Evolutionary conservation across 768 basidiomycete species (phyloP).

Genomic region (Mycena capillaripes): DNA sequence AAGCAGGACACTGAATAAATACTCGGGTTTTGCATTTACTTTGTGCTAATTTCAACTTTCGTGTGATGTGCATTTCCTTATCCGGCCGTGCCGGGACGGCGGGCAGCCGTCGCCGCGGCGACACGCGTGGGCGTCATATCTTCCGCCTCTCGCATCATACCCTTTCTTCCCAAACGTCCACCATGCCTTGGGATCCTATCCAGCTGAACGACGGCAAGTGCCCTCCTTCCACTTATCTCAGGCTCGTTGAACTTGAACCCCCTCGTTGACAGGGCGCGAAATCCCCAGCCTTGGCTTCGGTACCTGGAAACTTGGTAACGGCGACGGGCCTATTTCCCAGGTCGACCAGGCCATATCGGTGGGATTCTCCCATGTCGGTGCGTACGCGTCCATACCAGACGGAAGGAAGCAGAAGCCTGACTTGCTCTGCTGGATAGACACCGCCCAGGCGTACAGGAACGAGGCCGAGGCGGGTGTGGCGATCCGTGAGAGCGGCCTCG

Average conservation of each 20-base stretch:
- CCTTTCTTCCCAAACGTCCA: neutral
- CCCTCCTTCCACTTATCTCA: slow-evolving; percentile 1
- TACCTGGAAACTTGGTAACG: slow-evolving; percentile 74
- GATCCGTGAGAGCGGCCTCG: slow-evolving; percentile 61
- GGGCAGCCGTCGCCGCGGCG: neutral
- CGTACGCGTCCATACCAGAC: slow-evolving; percentile 29
- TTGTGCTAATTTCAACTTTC: no score
- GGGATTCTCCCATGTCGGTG: slow-evolving; percentile 76
- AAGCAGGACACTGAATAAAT: no score
- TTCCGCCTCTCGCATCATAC: neutral
- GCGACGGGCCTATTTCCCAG: slow-evolving; percentile 63
- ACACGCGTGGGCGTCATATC: neutral
- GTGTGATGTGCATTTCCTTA: neutral
- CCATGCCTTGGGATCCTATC: slow-evolving; percentile 74
- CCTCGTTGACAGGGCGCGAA: slow-evolving; percentile 53
- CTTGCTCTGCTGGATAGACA: slow-evolving; percentile 61
- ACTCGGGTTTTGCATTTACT: no score
- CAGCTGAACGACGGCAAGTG: slow-evolving; percentile 72
- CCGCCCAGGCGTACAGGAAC: slow-evolving; percentile 72
- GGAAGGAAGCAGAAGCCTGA: neutral
- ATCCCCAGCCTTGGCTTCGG: slow-evolving; percentile 73
- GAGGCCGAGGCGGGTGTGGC: slow-evolving; percentile 70
- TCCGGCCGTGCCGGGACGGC: neutral
- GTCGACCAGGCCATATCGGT: slow-evolving; percentile 74
- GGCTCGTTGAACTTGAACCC: neutral